Evolutionary conservation across 1,139 yeast genomes (phyloP).

Genomic region (Protomyces lactucae-debilis): DNA sequence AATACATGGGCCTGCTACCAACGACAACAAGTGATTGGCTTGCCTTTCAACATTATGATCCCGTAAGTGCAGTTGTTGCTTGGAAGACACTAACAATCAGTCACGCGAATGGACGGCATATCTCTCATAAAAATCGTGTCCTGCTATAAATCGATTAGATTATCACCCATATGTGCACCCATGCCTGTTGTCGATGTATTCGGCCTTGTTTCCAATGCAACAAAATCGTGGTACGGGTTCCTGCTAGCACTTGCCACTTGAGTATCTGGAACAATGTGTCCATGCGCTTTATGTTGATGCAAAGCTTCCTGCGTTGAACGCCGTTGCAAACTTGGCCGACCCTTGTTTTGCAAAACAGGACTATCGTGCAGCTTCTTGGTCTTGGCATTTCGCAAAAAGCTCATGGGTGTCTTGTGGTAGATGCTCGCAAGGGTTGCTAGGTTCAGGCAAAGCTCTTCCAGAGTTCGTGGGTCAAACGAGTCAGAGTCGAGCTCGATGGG

Average conservation of each 20-base stretch:
- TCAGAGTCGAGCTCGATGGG: slow-evolving; percentile 64
- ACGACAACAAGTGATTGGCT: slow-evolving; percentile 86
- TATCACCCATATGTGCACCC: slow-evolving; percentile 6
- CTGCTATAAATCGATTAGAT: slow-evolving; percentile 13
- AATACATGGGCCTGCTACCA: slow-evolving; percentile 86
- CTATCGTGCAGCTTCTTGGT: slow-evolving; percentile 52
- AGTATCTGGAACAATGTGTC: slow-evolving; percentile 18
- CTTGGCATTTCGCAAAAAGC: slow-evolving; percentile 67
- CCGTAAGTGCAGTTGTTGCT: slow-evolving; percentile 1
- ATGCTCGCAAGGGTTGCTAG: slow-evolving; percentile 81
- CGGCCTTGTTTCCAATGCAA: slow-evolving; percentile 6
- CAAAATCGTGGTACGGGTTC: slow-evolving; percentile 21
- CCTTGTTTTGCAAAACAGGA: slow-evolving; percentile 51
- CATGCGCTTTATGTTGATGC: slow-evolving; percentile 14
- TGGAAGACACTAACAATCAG: background rate
- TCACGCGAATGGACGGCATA: background rate
- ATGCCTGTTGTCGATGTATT: slow-evolving; percentile 9
- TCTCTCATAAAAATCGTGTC: background rate
- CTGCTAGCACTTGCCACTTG: background rate
- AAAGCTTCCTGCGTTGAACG: slow-evolving; percentile 6
- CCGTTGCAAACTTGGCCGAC: slow-evolving; percentile 3
- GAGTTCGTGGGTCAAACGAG: slow-evolving; percentile 59
- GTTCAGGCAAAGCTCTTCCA: slow-evolving; percentile 71
- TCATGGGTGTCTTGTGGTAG: slow-evolving; percentile 74
- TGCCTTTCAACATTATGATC: slow-evolving; percentile 56